These are phyloP conservation scores for Thalassiosira allenii DNA, from an alignment of 352 stramenopile genomes.

Conservation along the genomic window DNA sequence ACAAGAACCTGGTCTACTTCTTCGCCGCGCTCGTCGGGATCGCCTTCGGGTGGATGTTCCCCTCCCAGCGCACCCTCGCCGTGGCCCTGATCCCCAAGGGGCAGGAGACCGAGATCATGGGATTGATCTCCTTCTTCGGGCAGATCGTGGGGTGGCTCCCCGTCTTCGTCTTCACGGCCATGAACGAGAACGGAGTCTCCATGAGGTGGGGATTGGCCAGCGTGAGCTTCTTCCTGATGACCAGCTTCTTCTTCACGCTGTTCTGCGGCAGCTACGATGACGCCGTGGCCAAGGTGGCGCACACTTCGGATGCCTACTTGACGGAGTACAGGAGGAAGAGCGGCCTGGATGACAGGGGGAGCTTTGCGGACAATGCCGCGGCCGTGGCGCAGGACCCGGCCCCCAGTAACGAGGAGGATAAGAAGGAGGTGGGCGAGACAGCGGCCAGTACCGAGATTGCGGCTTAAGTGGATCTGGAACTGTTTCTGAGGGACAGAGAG, in stretches of 20 bases:
- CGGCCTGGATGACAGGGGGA: constrained; percentile 16
- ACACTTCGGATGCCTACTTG: constrained; percentile 50
- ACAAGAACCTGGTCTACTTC: constrained; percentile 50
- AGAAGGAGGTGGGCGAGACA: too few relatives aligned
- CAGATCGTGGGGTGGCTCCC: constrained; percentile 57
- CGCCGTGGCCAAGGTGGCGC: constrained; percentile 47
- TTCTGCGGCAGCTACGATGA: constrained; percentile 74
- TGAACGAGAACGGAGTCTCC: constrained; percentile 60
- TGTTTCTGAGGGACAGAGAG: too few relatives aligned
- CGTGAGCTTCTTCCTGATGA: constrained; percentile 51
- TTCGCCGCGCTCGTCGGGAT: constrained; percentile 26
- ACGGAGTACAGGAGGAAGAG: constrained; percentile 22
- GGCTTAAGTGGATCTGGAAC: too few relatives aligned
- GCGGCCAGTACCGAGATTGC: too few relatives aligned
- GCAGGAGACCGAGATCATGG: constrained; percentile 69
- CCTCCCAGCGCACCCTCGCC: constrained; percentile 48
- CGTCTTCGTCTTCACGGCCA: constrained; percentile 58
- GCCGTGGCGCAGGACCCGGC: too few relatives aligned
- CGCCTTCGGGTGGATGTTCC: constrained; percentile 64
- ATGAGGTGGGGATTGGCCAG: constrained; percentile 58
- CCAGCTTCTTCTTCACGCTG: constrained; percentile 41
- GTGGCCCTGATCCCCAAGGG: constrained; percentile 63
- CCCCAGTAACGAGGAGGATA: too few relatives aligned
- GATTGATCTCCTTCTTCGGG: constrained; percentile 59
- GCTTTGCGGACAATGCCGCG: too few relatives aligned